Base-by-base conservation (phyloP, 208 protist species). In the Crithidia fasciculata region DNA sequence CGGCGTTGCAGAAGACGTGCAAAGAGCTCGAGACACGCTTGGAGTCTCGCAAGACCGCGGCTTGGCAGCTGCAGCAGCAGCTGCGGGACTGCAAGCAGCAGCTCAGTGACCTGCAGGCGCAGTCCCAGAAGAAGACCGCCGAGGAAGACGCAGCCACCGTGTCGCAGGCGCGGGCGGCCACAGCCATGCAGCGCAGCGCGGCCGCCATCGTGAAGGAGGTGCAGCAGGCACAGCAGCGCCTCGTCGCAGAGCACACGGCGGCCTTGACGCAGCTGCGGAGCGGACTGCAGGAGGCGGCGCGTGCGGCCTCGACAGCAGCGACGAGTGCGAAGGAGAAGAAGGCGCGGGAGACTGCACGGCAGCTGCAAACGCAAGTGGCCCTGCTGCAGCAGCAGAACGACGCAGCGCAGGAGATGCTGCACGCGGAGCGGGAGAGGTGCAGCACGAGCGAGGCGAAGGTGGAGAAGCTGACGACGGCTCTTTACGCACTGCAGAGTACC, bases 1-100 rank as follows among this genome's bases (percentile, higher is more conserved):
- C 55, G 10, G 57, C 49, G 8, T 66, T 81, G 10, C 53, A 66
- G 49, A 45, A 65, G 16, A 50, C 28, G 28, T 80, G 67, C 41
- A 71, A 53, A 12, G 78, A 80, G 37, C 70, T 80, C 4, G 69
- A 76, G 57, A 59, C 57, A 41, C 61, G 49, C 15, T 56, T 83
- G 4, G 84, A 82, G 56, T 47, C 9, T 7, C 63, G 59, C 12
- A 72, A 72, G 37, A n/a, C 40, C 19, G 45, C 65, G 12, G 65
- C 57, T 39, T 50, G 58, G 56, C 64, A 78, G 72, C 65, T 71
- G 40, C 77, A 72, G 60, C 65, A 61, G 56, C 69, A 77, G 52
- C 41, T 83, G n/a, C 68, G 72, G 4, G 62, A 71, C 59, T 59
- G 55, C 54, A 74, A 57, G 68, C 67, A 50, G 55, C 59, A 78